phyloP scores from a whole-genome alignment of 129 eudicot genomes.

The Flaveria brownii region DNA sequence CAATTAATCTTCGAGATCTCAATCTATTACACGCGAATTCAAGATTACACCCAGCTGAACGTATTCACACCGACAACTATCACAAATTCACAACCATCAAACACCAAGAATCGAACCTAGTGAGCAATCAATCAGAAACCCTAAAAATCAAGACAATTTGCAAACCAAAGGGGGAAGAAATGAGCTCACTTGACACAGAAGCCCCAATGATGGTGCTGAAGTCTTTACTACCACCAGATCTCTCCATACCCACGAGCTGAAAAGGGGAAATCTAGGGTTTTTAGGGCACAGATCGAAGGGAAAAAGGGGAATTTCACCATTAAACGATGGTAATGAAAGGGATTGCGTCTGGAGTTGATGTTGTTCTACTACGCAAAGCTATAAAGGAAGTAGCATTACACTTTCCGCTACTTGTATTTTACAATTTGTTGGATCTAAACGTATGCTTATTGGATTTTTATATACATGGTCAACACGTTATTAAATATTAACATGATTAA shows the following conservation, averaged over 20 bases:
- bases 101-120: not conserved
- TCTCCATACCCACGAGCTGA: conserved; percentile 16
- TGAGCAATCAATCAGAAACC: conserved; percentile 20
- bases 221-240: conserved; percentile 25
- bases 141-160: not conserved
- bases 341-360: conserved; percentile 41
- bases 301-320: not conserved
- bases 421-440: conserved; percentile 31
- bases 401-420: conserved; percentile 22
- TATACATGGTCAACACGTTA: not conserved
- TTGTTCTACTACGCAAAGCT: conserved; percentile 39
- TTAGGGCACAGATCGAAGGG: conserved; percentile 25
- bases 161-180: not conserved
- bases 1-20: conserved; percentile 25
- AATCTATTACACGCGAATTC: not conserved
- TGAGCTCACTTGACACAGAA: conserved; percentile 23
- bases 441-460: not conserved
- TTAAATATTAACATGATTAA: not conserved
- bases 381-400: conserved; percentile 29
- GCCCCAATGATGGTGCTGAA: conserved; percentile 7
- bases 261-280: conserved; percentile 29
- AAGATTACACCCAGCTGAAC: not conserved
- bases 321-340: not conserved
- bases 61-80: not conserved
- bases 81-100: conserved; percentile 1